phyloP scores from a whole-genome alignment of 176 grass and related monocot species.

The Oryza punctata region DNA sequence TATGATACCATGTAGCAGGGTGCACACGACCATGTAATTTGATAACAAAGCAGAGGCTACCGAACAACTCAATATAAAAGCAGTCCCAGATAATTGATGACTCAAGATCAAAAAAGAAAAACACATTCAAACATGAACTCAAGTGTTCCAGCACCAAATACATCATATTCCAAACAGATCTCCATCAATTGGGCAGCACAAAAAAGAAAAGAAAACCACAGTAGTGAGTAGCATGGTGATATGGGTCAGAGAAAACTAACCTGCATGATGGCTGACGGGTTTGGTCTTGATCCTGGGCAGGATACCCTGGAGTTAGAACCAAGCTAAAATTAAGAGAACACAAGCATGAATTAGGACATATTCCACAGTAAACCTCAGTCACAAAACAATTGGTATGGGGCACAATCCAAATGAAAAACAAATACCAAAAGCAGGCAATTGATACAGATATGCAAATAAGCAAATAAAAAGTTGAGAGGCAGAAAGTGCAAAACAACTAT shows the following conservation, averaged over 20 bases:
- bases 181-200: background rate
- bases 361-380: background rate
- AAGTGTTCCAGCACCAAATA: background rate
- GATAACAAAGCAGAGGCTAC: background rate
- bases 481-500: background rate
- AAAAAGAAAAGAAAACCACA: background rate
- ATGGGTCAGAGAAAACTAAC: constrained; percentile 9
- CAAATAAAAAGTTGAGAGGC: background rate
- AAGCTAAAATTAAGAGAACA: background rate
- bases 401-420: background rate
- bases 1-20: background rate
- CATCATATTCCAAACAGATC: background rate
- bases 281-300: background rate
- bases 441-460: background rate
- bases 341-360: background rate
- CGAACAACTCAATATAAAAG: background rate
- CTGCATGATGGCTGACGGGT: constrained; percentile 44
- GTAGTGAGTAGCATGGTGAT: background rate
- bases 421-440: background rate
- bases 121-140: background rate
- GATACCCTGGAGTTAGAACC: background rate
- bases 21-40: background rate
- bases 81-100: background rate
- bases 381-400: background rate
- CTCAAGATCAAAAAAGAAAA: background rate